A percentile compares a stretch with the other conserved stretches of the same genome.
Evolutionary conservation across 2,329 filamentous ascomycete genomes (phyloP).

Genomic region (Alternaria alternata): DNA sequence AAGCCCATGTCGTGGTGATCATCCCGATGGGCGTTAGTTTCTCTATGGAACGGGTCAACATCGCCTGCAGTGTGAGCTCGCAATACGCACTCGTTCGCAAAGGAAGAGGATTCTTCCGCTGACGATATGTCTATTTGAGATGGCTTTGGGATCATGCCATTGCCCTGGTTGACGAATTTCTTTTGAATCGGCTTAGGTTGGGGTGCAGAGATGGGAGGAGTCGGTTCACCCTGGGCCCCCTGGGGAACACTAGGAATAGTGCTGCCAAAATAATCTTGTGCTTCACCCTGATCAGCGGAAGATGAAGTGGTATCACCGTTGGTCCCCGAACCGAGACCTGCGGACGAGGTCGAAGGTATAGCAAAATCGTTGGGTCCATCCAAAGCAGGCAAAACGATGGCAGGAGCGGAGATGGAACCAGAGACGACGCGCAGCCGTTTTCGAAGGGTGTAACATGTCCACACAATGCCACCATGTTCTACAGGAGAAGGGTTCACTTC

Average conservation of each 20-base stretch:
- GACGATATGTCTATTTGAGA: constrained; percentile 30
- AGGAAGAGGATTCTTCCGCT: constrained; percentile 37
- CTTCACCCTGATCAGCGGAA: constrained; percentile 32
- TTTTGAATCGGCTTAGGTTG: constrained; percentile 14
- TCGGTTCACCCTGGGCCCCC: constrained; percentile 23
- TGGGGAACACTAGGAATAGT: constrained; percentile 25
- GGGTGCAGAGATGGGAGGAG: constrained; percentile 14
- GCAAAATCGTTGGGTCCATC: constrained; percentile 44
- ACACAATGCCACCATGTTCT: constrained; percentile 71
- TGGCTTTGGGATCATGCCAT: constrained; percentile 13
- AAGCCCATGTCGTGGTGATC: constrained; percentile 58
- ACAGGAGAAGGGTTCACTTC: constrained; percentile 59
- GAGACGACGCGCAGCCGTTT: constrained; percentile 74
- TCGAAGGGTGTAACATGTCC: constrained; percentile 75
- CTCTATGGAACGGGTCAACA: constrained; percentile 51
- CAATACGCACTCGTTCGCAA: constrained; percentile 53
- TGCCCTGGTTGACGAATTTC: constrained; percentile 7
- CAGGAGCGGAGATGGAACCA: constrained; percentile 48
- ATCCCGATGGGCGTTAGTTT: constrained; percentile 27
- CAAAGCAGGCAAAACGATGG: constrained; percentile 40
- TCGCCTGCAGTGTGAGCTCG: constrained; percentile 50
- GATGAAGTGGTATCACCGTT: constrained; percentile 19
- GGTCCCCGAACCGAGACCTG: constrained; percentile 21
- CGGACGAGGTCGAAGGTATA: constrained; percentile 35
- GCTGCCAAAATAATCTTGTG: constrained; percentile 55